Percentiles rank a stretch among this genome's conserved stretches.
phyloP scores from a whole-genome alignment of 129 eudicot species.

The Flaveria bidentis region DNA sequence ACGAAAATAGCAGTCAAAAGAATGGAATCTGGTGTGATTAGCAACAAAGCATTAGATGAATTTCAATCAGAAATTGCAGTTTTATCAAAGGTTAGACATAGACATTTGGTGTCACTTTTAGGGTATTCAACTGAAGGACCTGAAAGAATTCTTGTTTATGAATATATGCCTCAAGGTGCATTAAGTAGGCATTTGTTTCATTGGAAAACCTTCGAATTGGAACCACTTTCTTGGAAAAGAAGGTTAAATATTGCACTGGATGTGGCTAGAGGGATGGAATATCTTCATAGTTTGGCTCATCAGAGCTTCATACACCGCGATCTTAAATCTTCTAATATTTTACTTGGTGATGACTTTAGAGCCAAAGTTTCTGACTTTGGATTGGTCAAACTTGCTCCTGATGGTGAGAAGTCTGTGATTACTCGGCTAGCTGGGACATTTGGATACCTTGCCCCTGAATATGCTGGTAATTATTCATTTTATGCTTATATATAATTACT shows the following conservation, averaged over 20 bases:
- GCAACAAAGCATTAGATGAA: constrained; percentile 68
- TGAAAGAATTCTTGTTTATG: constrained; percentile 73
- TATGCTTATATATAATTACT: neutral
- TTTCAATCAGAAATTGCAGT: constrained; percentile 73
- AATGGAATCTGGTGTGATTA: constrained; percentile 61
- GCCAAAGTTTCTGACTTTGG: constrained; percentile 98
- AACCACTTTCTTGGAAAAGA: constrained; percentile 94
- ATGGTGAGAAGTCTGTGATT: constrained; percentile 78
- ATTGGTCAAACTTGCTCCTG: constrained; percentile 93
- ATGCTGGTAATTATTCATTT: constrained; percentile 74
- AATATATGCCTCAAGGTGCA: constrained; percentile 78
- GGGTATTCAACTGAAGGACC: constrained; percentile 71
- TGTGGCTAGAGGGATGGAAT: constrained; percentile 98
- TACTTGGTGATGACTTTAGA: constrained; percentile 90
- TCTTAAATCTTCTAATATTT: constrained; percentile 87
- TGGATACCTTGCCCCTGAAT: constrained; percentile 97
- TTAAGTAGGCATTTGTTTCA: constrained; percentile 64
- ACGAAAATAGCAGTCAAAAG: constrained; percentile 71
- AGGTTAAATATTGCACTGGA: constrained; percentile 92
- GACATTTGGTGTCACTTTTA: constrained; percentile 64
- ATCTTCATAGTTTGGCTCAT: constrained; percentile 85
- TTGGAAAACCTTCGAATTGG: constrained; percentile 64
- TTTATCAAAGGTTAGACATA: constrained; percentile 71
- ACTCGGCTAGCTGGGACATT: constrained; percentile 95
- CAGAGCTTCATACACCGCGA: constrained; percentile 95